Base-by-base conservation (phyloP, 2,329 filamentous ascomycete species). In the Phialophora macrospora region DNA sequence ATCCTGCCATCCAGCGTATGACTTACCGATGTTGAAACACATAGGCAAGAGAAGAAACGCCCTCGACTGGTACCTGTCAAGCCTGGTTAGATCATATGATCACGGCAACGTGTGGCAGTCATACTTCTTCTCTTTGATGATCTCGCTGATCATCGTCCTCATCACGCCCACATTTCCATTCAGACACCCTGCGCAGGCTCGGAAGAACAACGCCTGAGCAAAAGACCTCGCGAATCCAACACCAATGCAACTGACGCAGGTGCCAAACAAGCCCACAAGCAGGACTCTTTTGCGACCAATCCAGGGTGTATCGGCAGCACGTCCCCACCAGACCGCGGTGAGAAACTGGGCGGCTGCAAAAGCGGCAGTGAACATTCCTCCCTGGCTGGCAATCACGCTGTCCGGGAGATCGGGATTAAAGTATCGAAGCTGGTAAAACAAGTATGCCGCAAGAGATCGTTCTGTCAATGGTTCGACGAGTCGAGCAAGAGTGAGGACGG, bases 361-460 rank as follows among this genome's bases (percentile, higher is more conserved):
- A 46, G 88, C 88, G 12, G 90, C 91, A 55, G 91, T 87, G 26
- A 96, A 81, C 2, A 96, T 79, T 46, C 92, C 92, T 0, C 90
- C 90, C 75, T 95, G 92, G 22, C 84, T 83, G 0, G 92, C 87
- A 70, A 96, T 93, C 1, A 85, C 87, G 1, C 83, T 83, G 61
- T 88, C 84, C 2, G 84, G 79, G 22, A 84, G 76, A 24, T 78
- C 81, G 2, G 82, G 82, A 26, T 90, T 83, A 72, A 96, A 94
- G 65, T 89, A 94, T 71, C 87, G 88, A n/a, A 97, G 85, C 76
- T 95, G 91, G 77, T 94, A 96, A 78, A 92, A 96, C 82, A 96
- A 88, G 77, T 96, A 96, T 1, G 90, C 85, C 77, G 90, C 85
- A 8, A 93, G 77, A 12, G 88, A 91, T 0, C 90, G 93, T 74